These are phyloP conservation scores for Edaphochlamys debaryana DNA, from an alignment of 139 green algal genomes.

Conservation along the genomic window DNA sequence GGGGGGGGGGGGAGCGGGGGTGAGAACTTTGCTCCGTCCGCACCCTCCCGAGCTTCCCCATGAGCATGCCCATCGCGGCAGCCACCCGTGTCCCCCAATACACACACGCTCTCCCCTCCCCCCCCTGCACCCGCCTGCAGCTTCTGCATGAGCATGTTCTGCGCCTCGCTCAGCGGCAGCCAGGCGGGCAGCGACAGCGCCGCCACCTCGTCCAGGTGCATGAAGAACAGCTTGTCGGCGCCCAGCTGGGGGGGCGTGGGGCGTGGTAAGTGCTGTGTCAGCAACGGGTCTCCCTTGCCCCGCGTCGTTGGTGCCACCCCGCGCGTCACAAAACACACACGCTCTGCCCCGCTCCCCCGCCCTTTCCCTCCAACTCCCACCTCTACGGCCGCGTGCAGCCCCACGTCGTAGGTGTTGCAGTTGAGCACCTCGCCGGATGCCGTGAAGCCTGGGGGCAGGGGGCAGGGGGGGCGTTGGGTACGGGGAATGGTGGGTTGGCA, in stretches of 20 bases:
- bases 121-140: slow-evolving; percentile 43
- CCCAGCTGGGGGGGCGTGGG: slow-evolving; percentile 72
- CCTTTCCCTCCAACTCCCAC: not conserved
- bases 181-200: slow-evolving; percentile 76
- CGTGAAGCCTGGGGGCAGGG: slow-evolving; percentile 57
- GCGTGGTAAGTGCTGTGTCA: not conserved
- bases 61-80: too few relatives aligned
- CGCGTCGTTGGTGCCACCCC: too few relatives aligned
- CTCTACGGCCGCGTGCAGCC: slow-evolving; percentile 49
- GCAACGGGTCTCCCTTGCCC: too few relatives aligned
- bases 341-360: too few relatives aligned
- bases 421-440: slow-evolving; percentile 93
- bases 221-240: slow-evolving; percentile 95
- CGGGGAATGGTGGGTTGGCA: too few relatives aligned
- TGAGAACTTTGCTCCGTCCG: too few relatives aligned
- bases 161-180: slow-evolving; percentile 81
- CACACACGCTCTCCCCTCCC: not conserved
- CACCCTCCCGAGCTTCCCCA: too few relatives aligned
- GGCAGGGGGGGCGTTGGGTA: too few relatives aligned
- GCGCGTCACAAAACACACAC: too few relatives aligned
- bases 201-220: slow-evolving; percentile 74
- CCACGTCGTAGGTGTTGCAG: slow-evolving; percentile 95
- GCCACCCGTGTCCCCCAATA: too few relatives aligned
- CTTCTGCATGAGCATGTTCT: slow-evolving; percentile 68
- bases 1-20: not conserved